Evolutionary conservation across 257 asterid genomes (phyloP).

Genomic region (Gentiana macrophylla): DNA sequence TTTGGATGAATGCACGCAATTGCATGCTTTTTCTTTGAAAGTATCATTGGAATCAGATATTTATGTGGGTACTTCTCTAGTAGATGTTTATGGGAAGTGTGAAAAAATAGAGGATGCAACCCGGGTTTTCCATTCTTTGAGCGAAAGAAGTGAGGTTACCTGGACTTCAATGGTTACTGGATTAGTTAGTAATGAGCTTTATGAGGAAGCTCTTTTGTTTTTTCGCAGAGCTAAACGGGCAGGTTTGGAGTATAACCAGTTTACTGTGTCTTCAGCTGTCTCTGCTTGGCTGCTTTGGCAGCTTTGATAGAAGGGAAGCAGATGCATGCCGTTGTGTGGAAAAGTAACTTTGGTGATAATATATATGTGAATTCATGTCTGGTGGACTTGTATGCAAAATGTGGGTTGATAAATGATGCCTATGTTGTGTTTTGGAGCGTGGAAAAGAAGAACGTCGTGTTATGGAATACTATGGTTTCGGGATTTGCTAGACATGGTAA

Average conservation of each 20-base stretch:
- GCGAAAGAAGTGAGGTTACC: constrained; percentile 56
- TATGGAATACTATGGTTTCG: constrained; percentile 79
- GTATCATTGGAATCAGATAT: constrained; percentile 37
- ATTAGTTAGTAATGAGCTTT: constrained; percentile 52
- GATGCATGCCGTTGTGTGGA: constrained; percentile 44
- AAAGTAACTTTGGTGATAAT: constrained; percentile 42
- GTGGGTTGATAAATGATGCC: constrained; percentile 65
- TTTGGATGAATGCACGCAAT: constrained; percentile 52
- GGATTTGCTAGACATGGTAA: constrained; percentile 73
- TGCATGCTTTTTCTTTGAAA: constrained; percentile 67
- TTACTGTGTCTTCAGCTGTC: constrained; percentile 49
- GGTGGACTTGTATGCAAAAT: constrained; percentile 78
- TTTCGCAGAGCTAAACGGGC: constrained; percentile 36
- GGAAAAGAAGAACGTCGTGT: constrained; percentile 53
- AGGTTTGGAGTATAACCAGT: constrained; percentile 32
- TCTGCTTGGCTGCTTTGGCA: constrained; percentile 73
- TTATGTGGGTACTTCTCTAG: constrained; percentile 66
- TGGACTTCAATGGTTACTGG: constrained; percentile 98
- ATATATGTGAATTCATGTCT: constrained; percentile 52
- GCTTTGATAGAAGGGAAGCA: constrained; percentile 82
- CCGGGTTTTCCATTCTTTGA: constrained; percentile 40
- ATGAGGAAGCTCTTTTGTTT: constrained; percentile 60
- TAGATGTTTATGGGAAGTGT: constrained; percentile 82
- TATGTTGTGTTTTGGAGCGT: constrained; percentile 41
- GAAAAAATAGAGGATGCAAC: constrained; percentile 43